Evolutionary conservation across 1,139 yeast species (phyloP).

Genomic region (Protomyces pachydermus): DNA sequence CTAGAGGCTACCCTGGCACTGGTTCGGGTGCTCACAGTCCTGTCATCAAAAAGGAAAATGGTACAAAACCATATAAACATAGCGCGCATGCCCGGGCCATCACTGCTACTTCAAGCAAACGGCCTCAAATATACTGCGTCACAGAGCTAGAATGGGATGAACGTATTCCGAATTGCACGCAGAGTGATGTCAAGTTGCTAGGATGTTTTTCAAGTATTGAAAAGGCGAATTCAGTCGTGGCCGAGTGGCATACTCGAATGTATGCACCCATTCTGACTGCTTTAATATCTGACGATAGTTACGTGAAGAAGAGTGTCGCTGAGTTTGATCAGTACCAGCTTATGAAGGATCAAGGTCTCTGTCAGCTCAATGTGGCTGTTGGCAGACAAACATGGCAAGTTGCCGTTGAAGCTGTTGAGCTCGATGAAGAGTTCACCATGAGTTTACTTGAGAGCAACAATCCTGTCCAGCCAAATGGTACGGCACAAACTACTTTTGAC

Average conservation of each 20-base stretch:
- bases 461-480: not conserved
- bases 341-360: slow-evolving; percentile 9
- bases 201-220: not conserved
- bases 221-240: not conserved
- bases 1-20: not conserved
- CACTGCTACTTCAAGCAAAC: not conserved
- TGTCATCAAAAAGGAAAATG: not conserved
- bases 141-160: not conserved
- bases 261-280: not conserved
- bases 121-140: not conserved
- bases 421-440: slow-evolving; percentile 19
- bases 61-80: not conserved
- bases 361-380: slow-evolving; percentile 9
- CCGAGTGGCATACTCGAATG: not conserved
- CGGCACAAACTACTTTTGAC: not conserved
- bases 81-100: not conserved
- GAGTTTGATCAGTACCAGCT: slow-evolving; percentile 19
- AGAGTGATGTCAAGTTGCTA: not conserved
- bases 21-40: not conserved
- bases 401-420: slow-evolving; percentile 14
- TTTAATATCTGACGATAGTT: not conserved
- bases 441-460: slow-evolving; percentile 2
- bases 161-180: not conserved
- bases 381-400: slow-evolving; percentile 15
- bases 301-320: slow-evolving; percentile 6